These are phyloP conservation scores for Trichoderma cornu-damae DNA, from an alignment of 2,329 filamentous ascomycete species.

Conservation along the genomic window DNA sequence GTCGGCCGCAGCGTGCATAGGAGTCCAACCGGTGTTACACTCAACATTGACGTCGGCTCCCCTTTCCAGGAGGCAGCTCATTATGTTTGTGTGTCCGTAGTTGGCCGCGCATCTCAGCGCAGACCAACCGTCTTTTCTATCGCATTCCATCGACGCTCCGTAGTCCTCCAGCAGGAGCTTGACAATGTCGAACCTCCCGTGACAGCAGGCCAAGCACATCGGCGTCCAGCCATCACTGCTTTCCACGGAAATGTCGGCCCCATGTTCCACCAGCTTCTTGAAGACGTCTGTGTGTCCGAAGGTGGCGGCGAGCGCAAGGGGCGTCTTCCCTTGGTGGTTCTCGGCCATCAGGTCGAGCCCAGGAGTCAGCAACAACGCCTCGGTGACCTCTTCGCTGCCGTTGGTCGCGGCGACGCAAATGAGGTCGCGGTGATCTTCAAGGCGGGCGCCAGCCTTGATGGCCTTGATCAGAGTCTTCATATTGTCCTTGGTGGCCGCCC, in stretches of 20 bases:
- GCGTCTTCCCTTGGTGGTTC: conserved; percentile 8
- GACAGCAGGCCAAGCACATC: conserved; percentile 5
- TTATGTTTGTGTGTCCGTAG: conserved; percentile 3
- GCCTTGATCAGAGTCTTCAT: conserved; percentile 1
- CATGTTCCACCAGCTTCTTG: neutral
- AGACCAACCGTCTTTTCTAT: conserved; percentile 1
- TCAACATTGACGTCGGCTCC: conserved; percentile 6
- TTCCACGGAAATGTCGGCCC: neutral
- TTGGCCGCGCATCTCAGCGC: conserved; percentile 5
- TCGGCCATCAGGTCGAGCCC: neutral
- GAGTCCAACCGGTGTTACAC: conserved; percentile 12
- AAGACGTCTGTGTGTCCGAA: conserved; percentile 9
- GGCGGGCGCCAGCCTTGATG: conserved; percentile 1
- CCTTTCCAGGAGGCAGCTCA: conserved; percentile 14
- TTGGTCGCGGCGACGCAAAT: conserved; percentile 1
- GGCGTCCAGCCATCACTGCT: conserved; percentile 9
- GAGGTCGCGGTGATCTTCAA: conserved; percentile 4
- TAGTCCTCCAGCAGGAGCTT: conserved; percentile 11
- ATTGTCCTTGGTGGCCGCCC: conserved; percentile 7
- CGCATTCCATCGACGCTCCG: conserved; percentile 5
- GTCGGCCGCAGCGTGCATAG: conserved; percentile 14
- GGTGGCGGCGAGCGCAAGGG: conserved; percentile 4
- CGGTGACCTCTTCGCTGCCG: neutral
- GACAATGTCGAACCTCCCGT: neutral
- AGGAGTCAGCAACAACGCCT: neutral